Evolutionary conservation across 495 filamentous ascomycete genomes (phyloP).

Genomic region (Lepidopterella palustris): DNA sequence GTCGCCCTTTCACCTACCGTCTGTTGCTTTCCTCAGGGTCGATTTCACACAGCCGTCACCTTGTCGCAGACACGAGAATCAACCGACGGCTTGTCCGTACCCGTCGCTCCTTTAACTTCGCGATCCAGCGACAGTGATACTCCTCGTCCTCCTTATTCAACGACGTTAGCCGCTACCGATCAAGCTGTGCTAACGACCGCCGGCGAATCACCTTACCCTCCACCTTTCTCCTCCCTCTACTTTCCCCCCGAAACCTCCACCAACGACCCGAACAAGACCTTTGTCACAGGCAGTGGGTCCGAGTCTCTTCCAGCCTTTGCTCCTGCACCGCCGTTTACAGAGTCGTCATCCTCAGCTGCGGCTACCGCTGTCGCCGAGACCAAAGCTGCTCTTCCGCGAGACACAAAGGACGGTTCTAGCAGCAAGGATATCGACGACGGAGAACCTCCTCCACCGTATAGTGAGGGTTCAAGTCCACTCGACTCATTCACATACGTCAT

Average conservation of each 20-base stretch:
- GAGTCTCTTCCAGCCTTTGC: conserved; percentile 50
- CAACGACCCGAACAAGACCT: conserved; percentile 46
- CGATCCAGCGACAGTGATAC: conserved; percentile 30
- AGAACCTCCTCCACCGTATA: conserved; percentile 93
- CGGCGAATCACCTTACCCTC: conserved; percentile 48
- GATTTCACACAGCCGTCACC: conserved; percentile 42
- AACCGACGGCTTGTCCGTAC: conserved; percentile 62
- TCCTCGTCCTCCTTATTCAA: conserved; percentile 54
- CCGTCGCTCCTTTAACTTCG: conserved; percentile 40
- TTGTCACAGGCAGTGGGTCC: conserved; percentile 43
- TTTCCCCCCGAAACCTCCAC: conserved; percentile 37
- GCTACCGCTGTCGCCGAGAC: conserved; percentile 63
- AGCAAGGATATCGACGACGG: conserved; percentile 70
- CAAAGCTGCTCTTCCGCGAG: conserved; percentile 72
- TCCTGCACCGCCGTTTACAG: conserved; percentile 34
- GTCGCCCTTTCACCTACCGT: conserved; percentile 21
- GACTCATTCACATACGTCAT: conserved; percentile 94
- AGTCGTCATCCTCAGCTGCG: conserved; percentile 34
- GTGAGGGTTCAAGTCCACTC: conserved; percentile 87
- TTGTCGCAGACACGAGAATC: conserved; percentile 63
- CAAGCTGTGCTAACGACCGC: conserved; percentile 41
- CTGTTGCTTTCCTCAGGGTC: conserved; percentile 18
- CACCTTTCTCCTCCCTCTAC: conserved; percentile 61
- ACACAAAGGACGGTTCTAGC: conserved; percentile 66
- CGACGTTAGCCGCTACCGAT: conserved; percentile 8